Percentiles rank a stretch among this genome's conserved stretches.
Conservation (phyloP, 2,329 filamentous ascomycete species). For the Verticillium tricorpus region DNA sequence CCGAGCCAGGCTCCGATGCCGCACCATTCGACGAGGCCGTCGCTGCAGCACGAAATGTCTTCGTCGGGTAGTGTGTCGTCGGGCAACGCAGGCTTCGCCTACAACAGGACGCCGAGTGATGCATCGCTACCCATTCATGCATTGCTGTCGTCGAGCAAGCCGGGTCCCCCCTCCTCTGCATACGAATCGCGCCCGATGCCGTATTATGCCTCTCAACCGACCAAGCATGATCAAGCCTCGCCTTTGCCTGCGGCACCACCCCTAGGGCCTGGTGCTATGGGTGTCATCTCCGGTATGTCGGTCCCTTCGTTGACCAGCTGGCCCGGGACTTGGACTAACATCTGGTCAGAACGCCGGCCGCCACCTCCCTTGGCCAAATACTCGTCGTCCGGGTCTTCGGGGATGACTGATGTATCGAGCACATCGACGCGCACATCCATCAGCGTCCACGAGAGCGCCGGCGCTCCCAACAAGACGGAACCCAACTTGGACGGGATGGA, state of each 20-base stretch:
- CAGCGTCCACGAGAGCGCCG: constrained; percentile 7
- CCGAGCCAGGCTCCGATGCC: background rate
- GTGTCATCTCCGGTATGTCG: constrained; percentile 7
- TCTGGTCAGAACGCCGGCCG: constrained; percentile 9
- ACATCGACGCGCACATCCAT: constrained; percentile 10
- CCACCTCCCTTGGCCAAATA: constrained; percentile 9
- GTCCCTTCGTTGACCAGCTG: background rate
- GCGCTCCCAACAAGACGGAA: constrained; percentile 7
- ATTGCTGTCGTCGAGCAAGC: constrained; percentile 40
- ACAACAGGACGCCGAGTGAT: constrained; percentile 43
- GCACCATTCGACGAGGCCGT: constrained; percentile 22
- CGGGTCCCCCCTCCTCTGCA: constrained; percentile 14
- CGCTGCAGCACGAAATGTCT: constrained; percentile 40
- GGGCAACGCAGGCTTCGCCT: constrained; percentile 23
- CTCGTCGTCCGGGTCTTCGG: constrained; percentile 10
- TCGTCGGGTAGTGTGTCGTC: constrained; percentile 36
- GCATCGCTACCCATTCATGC: constrained; percentile 51
- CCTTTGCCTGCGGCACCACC: background rate
- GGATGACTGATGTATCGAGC: constrained; percentile 7
- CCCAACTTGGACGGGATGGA: constrained; percentile 50
- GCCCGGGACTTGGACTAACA: constrained; percentile 7
- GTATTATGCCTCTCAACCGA: constrained; percentile 2
- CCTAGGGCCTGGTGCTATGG: background rate
- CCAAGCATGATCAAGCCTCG: background rate
- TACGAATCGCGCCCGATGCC: constrained; percentile 11